These are phyloP conservation scores for Asterophora lycoperdoides DNA, from an alignment of 768 basidiomycete genomes.

Conservation along the genomic window DNA sequence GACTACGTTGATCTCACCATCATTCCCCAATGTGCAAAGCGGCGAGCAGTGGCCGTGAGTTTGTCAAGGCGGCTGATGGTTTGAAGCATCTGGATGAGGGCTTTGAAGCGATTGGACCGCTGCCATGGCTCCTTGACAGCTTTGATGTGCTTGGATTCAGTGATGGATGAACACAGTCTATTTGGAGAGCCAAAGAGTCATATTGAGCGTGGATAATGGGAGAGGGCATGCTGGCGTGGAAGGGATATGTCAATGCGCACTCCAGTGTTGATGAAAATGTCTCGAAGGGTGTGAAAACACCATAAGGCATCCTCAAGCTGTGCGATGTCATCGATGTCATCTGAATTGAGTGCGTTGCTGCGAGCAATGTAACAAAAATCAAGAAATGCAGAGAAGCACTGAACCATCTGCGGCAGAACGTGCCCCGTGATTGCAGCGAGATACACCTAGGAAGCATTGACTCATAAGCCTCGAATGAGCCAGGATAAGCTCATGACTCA, in stretches of 20 bases:
- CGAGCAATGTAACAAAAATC: slow-evolving; percentile 21
- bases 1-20: slow-evolving; percentile 2
- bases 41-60: slow-evolving; percentile 3
- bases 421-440: slow-evolving; percentile 18
- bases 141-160: slow-evolving; percentile 13
- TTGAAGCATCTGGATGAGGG: slow-evolving; percentile 17
- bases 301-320: neutral
- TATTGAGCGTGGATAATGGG: neutral
- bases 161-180: slow-evolving; percentile 13
- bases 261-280: neutral
- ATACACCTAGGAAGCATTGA: slow-evolving; percentile 12
- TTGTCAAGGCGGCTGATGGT: slow-evolving; percentile 10
- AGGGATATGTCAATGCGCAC: slow-evolving; percentile 14
- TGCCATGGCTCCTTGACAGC: slow-evolving; percentile 19
- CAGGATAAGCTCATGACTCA: neutral
- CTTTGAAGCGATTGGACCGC: slow-evolving; percentile 12
- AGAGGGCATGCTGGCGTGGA: slow-evolving; percentile 19
- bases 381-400: slow-evolving; percentile 14
- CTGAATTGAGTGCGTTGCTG: neutral
- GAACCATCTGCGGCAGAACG: slow-evolving; percentile 14
- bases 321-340: neutral
- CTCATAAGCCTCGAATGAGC: neutral
- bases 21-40: neutral
- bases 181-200: slow-evolving; percentile 9
- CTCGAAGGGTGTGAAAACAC: neutral